Conservation (phyloP, 768 basidiomycete genomes). For the Leccinum obscurum region DNA sequence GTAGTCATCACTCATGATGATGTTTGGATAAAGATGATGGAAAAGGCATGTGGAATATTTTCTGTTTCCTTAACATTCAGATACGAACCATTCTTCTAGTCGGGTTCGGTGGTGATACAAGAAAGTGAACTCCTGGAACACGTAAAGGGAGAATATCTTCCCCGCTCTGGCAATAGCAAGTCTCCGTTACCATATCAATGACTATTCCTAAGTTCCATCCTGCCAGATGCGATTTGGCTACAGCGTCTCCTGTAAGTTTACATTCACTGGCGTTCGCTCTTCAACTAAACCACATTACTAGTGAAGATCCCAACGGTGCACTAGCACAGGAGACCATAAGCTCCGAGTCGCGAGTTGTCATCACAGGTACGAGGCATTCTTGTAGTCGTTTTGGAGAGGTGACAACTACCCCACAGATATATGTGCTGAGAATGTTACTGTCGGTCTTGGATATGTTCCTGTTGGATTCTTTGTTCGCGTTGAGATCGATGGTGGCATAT, state of each 20-base stretch:
- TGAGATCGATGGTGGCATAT: no score
- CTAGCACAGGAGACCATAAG: no score
- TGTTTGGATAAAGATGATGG: conserved; percentile 14
- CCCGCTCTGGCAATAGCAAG: background rate
- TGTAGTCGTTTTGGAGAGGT: no score
- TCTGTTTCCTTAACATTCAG: background rate
- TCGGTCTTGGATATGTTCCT: no score
- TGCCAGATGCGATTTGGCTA: conserved; percentile 6
- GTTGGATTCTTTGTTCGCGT: no score
- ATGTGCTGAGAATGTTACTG: no score
- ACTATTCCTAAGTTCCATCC: background rate
- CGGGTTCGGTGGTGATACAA: background rate
- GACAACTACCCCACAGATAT: no score
- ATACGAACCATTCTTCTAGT: background rate
- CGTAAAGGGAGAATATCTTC: background rate
- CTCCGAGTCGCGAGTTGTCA: no score
- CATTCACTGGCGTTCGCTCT: no score
- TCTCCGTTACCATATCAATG: background rate
- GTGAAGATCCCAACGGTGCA: no score
- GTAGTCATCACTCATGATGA: conserved; percentile 13
- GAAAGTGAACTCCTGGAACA: background rate
- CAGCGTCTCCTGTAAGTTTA: background rate
- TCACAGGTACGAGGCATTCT: no score
- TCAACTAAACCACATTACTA: no score
- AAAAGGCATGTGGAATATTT: background rate